Evolutionary conservation across 805 yeast genomes (phyloP), one percentile per base, ranked within the genome.

Genomic region (Saturnispora hagleri): DNA sequence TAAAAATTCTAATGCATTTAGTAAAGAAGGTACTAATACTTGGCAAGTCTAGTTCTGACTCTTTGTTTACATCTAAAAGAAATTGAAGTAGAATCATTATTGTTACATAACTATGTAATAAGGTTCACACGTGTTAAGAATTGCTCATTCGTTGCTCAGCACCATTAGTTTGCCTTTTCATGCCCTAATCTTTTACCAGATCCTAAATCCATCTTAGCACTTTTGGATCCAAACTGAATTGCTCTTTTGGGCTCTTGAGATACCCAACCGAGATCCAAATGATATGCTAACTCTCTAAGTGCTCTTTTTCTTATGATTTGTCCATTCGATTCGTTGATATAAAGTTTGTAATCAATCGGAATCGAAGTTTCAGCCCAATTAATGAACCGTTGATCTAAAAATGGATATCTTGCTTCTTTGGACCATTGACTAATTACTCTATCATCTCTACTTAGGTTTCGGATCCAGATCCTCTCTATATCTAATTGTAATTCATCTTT

Each of bases 151-250:
- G 8, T 12, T 9, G 15, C 20, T 33, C 18, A 17, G 28, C 35
- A 50, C 17, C 13, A 22, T 27, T 17, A 17, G 15, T n/a, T 13
- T 2, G 62, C 26, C 50, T 67, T 59, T 59, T 84, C 93, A 0
- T 90, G 85, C 0, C 98, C 98, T 60, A 81, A 84, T 41, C 77
- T 72, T 58, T 80, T 84, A 4, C 90, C 84, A 43, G 84, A 79
- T 1, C 91, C 91, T 3, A 81, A 74, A 55, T 86, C 90, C 84
- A 93, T 81, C 66, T 91, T 95, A 1, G 99, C 99, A 62, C 96
- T 84, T 56, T 86, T 82, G 0, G 98, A 87, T 0, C 99, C 99
- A 66, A 93, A 93, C 63, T 93, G 99, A 54, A 93, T 89, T 0
- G 99, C 99, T 46, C 99, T 73, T 63, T 93, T 93, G 1, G 85